Conservation (phyloP, 208 protist genomes). For the Crithidia acanthocephali region DNA sequence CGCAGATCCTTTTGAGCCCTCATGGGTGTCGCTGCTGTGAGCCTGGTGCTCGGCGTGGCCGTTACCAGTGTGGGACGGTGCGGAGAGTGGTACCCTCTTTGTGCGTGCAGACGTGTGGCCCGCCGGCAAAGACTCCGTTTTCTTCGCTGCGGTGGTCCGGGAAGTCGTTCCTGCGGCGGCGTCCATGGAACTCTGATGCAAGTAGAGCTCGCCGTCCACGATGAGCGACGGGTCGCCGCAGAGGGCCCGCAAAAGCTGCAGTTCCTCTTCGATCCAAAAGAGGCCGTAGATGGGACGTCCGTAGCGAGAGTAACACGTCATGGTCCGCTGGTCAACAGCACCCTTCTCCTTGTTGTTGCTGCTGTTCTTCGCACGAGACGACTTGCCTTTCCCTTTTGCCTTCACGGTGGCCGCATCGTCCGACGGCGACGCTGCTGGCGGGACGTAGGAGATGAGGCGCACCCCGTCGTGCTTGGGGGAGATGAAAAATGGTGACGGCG, state of each 20-base stretch:
- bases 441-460: conserved; percentile 76
- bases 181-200: conserved; percentile 47
- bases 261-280: conserved; percentile 88
- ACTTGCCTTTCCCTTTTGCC: neutral
- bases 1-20: neutral
- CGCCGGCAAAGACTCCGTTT: neutral
- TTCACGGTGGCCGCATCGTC: neutral
- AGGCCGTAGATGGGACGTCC: conserved; percentile 79
- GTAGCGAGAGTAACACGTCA: conserved; percentile 83
- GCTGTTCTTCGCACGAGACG: neutral
- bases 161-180: neutral
- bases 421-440: conserved; percentile 8
- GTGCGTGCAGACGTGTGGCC: neutral
- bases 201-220: conserved; percentile 89
- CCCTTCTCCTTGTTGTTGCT: neutral
- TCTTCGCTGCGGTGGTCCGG: too few relatives aligned
- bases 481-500: conserved; percentile 67
- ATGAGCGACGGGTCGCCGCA: conserved; percentile 68
- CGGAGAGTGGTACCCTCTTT: neutral
- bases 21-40: too few relatives aligned
- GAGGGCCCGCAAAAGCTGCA: conserved; percentile 67
- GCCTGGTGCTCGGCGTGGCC: too few relatives aligned
- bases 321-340: neutral
- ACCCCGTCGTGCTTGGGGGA: conserved; percentile 91
- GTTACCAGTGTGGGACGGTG: too few relatives aligned